Percentiles rank a stretch among this genome's conserved stretches.
phyloP scores from a whole-genome alignment of 371 early-diverging fungal genomes.

The Lichtheimia ramosa region DNA sequence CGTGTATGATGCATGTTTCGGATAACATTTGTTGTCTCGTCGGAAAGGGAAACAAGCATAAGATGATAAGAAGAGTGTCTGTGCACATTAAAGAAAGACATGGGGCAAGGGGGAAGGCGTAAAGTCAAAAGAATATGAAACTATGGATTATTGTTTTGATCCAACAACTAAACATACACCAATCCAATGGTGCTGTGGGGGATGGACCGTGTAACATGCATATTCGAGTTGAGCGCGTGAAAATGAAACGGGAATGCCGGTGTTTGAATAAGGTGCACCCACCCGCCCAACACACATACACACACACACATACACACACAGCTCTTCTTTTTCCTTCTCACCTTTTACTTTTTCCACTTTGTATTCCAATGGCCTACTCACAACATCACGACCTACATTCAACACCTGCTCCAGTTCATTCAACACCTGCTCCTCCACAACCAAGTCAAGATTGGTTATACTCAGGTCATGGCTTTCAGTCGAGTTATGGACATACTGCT shows the following conservation, averaged over 20 bases:
- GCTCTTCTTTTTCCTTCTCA: not conserved
- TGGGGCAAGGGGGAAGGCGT: not conserved
- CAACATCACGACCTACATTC: constrained; percentile 6
- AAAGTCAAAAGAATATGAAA: too few species aligned
- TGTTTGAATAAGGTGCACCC: constrained; percentile 3
- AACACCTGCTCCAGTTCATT: not conserved
- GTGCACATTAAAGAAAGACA: not conserved
- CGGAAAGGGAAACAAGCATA: too few species aligned
- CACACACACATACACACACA: not conserved
- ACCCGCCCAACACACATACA: not conserved
- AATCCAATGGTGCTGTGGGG: too few species aligned
- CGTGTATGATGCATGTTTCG: too few species aligned
- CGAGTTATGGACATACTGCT: constrained; percentile 14
- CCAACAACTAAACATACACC: too few species aligned
- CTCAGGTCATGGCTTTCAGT: not conserved
- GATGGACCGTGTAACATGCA: too few species aligned
- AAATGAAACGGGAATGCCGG: constrained; percentile 11
- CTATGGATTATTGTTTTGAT: too few species aligned
- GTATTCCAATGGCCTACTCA: constrained; percentile 14
- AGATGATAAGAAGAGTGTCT: not conserved
- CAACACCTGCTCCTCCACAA: constrained; percentile 9
- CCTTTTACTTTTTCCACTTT: constrained; percentile 3
- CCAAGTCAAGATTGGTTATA: constrained; percentile 8
- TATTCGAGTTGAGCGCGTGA: constrained; percentile 5
- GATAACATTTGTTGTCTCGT: too few species aligned